Evolutionary conservation across 768 basidiomycete genomes (phyloP).

Genomic region (Xerocomus potaroensis): DNA sequence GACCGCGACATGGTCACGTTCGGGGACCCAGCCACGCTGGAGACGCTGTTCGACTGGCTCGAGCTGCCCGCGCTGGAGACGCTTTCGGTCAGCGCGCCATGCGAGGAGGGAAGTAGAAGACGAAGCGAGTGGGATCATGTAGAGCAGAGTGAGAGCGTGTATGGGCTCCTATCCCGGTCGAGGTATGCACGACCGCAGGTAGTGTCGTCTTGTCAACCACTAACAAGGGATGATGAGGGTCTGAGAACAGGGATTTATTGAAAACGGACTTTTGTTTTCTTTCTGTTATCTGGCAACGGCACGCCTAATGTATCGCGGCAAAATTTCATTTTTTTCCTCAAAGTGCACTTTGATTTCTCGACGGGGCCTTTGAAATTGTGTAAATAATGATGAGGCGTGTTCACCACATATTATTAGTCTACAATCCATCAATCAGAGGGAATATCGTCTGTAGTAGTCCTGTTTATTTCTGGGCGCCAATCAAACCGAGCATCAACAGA

Average conservation of each 20-base stretch:
- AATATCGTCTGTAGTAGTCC: neutral
- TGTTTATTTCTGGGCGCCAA: slow-evolving; percentile 28
- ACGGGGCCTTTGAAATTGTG: neutral
- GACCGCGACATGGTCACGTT: slow-evolving; percentile 19
- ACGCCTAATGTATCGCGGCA: too few species aligned
- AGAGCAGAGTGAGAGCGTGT: too few species aligned
- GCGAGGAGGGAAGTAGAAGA: too few species aligned
- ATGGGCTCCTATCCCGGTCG: slow-evolving; percentile 2
- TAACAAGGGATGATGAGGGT: neutral
- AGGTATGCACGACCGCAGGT: neutral
- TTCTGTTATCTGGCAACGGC: too few species aligned
- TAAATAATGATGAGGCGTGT: too few species aligned
- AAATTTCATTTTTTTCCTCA: too few species aligned
- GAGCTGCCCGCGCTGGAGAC: slow-evolving; percentile 18
- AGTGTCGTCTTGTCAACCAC: neutral
- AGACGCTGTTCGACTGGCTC: slow-evolving; percentile 18
- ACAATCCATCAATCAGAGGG: neutral
- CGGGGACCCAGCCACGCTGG: slow-evolving; percentile 15
- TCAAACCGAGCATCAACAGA: slow-evolving; percentile 43
- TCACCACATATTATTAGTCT: too few species aligned
- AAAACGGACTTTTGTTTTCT: neutral
- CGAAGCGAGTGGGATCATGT: too few species aligned
- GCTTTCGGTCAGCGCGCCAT: slow-evolving; percentile 12
- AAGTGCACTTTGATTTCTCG: too few species aligned
- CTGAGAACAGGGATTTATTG: neutral